A percentile compares a stretch with the other conserved stretches of the same genome.
phyloP scores from a whole-genome alignment of 73 alveolate genomes.

The Stentor roeselii region DNA sequence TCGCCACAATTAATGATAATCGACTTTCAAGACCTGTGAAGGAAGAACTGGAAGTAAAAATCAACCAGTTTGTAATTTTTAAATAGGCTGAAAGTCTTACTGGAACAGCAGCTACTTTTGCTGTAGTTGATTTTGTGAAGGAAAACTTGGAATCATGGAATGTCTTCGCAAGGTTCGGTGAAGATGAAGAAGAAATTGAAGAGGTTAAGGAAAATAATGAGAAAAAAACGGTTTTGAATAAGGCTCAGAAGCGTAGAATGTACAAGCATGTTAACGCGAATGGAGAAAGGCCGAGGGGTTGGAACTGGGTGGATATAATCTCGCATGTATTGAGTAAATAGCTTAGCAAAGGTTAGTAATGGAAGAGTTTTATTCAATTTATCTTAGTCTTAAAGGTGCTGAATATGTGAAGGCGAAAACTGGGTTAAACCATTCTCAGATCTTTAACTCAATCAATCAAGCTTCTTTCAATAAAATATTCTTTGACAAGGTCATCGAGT shows the following conservation, averaged over 20 bases:
- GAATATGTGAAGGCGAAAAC: no score
- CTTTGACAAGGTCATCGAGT: no score
- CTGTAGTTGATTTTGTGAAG: background rate
- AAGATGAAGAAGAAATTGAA: background rate
- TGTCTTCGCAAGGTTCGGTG: background rate
- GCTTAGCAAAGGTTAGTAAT: background rate
- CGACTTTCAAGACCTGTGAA: background rate
- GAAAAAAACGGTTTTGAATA: background rate
- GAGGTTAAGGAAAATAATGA: background rate
- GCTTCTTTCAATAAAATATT: no score
- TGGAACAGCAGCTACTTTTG: conserved; percentile 20
- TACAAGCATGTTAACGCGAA: background rate
- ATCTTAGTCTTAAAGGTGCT: no score
- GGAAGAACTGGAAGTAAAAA: background rate
- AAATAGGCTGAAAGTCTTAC: conserved; percentile 6
- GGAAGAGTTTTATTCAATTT: no score
- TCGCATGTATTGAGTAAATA: background rate
- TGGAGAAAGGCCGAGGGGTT: background rate
- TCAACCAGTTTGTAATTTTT: background rate
- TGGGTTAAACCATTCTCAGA: no score
- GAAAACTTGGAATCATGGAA: background rate
- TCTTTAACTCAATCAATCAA: no score
- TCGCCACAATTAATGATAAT: background rate
- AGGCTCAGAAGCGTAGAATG: conserved; percentile 7
- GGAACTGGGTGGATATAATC: conserved; percentile 18